Evolutionary conservation across 768 basidiomycete genomes (phyloP), one percentile per base, ranked within the genome.

Genomic region (Lactarius trivialis): DNA sequence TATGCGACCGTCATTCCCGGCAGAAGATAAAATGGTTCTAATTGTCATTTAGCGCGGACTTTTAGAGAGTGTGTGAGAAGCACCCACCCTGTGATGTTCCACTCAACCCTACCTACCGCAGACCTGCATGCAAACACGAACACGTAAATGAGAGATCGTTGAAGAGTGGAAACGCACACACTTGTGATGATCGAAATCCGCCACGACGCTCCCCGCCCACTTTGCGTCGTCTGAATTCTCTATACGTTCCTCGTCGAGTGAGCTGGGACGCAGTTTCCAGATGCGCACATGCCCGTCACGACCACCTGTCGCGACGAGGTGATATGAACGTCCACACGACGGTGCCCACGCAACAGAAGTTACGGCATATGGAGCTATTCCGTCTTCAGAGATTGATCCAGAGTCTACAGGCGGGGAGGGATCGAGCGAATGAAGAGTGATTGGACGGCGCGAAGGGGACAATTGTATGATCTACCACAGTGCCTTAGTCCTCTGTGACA

Each of bases 331-430:
- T 7, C 96, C 97, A 63, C 93, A 96, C 0, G 88, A 88, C 0
- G 97, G 91, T 0, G 96, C 93, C 95, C 95, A 99, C 17, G 93
- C 79, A 37, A 98, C 82, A 33, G 88, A 86, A 0, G 89, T 90
- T 55, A 96, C 82, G 2, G 95, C 83, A 43, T 78, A 84, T 3
- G 81, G 76, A 15, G 78, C 73, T 11, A 79, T 74, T 60, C 49
- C 71, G 56, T 67, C 67, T 34, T 76, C 76, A 33, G 74, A 65
- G 26, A 66, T 63, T 21, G 71, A 67, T 21, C 65, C 64, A 9
- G 68, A 41, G 45, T 74, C 78, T 8, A 67, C 50, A 3, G 75
- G 32, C 43, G 82, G 81, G 4, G 77, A 71, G n/a, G 78, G 75
- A 64, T 83, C 83, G 36, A 93, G 79, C 7, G 78, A 72, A 56